Percentiles rank a stretch among this genome's conserved stretches.
Conservation (phyloP, 2,329 filamentous ascomycete genomes). For the Ceratocystis lukuohia region DNA sequence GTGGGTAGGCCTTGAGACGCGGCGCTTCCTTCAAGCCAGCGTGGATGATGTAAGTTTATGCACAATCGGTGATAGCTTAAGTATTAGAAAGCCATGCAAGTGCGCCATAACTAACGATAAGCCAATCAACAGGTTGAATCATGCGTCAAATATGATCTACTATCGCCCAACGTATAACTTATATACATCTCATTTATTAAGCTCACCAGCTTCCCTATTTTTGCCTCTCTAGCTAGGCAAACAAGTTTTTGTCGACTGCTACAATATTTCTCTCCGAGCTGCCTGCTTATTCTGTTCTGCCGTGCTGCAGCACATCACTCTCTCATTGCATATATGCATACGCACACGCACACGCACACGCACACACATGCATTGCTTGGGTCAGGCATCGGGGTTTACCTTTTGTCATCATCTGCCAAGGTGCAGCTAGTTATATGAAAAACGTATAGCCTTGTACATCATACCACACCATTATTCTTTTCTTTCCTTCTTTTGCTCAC, state of each 20-base stretch:
- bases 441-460: neutral
- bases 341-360: neutral
- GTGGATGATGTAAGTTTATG: slow-evolving; percentile 62
- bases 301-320: neutral
- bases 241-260: too few species aligned
- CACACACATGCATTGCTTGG: neutral
- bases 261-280: neutral
- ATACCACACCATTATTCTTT: neutral
- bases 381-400: neutral
- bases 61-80: neutral
- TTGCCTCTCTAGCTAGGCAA: neutral
- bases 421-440: neutral
- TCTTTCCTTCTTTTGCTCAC: neutral
- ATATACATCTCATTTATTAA: neutral
- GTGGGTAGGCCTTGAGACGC: slow-evolving; percentile 81
- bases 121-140: slow-evolving; percentile 51
- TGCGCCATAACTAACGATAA: neutral
- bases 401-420: neutral
- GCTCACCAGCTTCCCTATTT: neutral
- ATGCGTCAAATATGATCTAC: slow-evolving; percentile 79
- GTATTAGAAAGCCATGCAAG: neutral
- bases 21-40: slow-evolving; percentile 79
- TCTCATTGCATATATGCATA: too few species aligned
- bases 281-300: neutral
- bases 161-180: slow-evolving; percentile 69